Evolutionary conservation across 2,329 filamentous ascomycete genomes (phyloP).

Genomic region (Penicillium sp.): DNA sequence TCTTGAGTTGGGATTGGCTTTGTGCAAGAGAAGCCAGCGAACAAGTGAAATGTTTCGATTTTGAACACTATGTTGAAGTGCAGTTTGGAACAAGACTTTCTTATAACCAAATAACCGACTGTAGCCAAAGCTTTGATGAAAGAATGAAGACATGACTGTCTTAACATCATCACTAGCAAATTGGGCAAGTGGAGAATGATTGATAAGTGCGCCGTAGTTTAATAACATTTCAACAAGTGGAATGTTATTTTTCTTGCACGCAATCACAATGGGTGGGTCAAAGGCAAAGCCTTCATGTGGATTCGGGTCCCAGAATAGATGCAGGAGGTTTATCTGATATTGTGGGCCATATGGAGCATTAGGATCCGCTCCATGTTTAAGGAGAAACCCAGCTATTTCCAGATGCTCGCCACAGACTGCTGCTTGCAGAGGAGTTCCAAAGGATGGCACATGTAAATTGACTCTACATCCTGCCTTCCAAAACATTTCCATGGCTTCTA

Average conservation of each 20-base stretch:
- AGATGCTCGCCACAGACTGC: background rate
- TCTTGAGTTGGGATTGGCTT: background rate
- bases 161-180: background rate
- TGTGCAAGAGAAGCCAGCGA: background rate
- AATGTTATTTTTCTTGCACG: background rate
- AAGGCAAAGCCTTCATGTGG: background rate
- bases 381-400: background rate
- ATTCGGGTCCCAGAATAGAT: no score
- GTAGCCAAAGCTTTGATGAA: no score
- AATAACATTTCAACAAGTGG: background rate
- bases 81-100: background rate
- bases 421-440: slow-evolving; percentile 5
- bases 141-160: no score
- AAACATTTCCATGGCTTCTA: background rate
- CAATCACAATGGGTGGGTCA: slow-evolving; percentile 1
- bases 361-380: background rate
- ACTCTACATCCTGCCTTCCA: background rate
- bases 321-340: background rate
- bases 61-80: slow-evolving; percentile 1
- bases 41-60: background rate
- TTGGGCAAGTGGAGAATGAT: background rate
- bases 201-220: background rate
- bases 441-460: background rate
- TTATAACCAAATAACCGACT: background rate
- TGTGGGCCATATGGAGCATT: background rate